These are phyloP conservation scores for Jaenimonas drosophilae DNA, from an alignment of 208 protist species.

Conservation along the genomic window DNA sequence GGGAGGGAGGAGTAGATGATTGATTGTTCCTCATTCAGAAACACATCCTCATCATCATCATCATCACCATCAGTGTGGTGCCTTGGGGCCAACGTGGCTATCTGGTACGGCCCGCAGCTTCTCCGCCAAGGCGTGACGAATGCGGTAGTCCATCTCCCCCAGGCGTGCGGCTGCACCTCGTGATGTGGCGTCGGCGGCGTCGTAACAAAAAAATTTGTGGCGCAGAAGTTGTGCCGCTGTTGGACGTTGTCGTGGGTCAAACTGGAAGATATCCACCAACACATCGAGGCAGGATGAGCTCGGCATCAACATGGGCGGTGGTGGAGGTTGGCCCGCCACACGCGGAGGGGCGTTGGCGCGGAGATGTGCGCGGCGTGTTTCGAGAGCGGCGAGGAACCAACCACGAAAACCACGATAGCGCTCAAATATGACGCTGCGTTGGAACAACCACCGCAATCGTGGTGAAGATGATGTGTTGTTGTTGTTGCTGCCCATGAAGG, in stretches of 20 bases:
- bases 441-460: slow-evolving; percentile 42
- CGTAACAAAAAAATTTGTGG: slow-evolving; percentile 75
- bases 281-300: slow-evolving; percentile 60
- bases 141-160: too few species aligned
- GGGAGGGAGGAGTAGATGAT: too few species aligned
- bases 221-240: slow-evolving; percentile 65
- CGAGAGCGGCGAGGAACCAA: slow-evolving; percentile 58
- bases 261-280: slow-evolving; percentile 58
- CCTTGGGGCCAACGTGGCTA: not conserved
- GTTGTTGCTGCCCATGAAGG: slow-evolving; percentile 2
- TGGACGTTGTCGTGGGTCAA: slow-evolving; percentile 55
- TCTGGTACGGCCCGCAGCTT: not conserved
- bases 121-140: too few species aligned
- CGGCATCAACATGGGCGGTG: slow-evolving; percentile 26
- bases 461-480: slow-evolving; percentile 7
- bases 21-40: too few species aligned
- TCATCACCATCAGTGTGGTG: too few species aligned
- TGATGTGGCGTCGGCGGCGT: slow-evolving; percentile 1
- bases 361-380: slow-evolving; percentile 22
- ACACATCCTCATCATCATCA: too few species aligned
- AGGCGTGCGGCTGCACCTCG: not conserved
- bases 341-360: not conserved
- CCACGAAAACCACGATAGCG: slow-evolving; percentile 54
- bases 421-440: slow-evolving; percentile 43
- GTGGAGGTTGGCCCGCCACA: slow-evolving; percentile 1